Percentiles rank a stretch among this genome's conserved stretches.
Evolutionary conservation across 2,329 filamentous ascomycete genomes (phyloP).

Genomic region (Colletotrichum endophyticum): DNA sequence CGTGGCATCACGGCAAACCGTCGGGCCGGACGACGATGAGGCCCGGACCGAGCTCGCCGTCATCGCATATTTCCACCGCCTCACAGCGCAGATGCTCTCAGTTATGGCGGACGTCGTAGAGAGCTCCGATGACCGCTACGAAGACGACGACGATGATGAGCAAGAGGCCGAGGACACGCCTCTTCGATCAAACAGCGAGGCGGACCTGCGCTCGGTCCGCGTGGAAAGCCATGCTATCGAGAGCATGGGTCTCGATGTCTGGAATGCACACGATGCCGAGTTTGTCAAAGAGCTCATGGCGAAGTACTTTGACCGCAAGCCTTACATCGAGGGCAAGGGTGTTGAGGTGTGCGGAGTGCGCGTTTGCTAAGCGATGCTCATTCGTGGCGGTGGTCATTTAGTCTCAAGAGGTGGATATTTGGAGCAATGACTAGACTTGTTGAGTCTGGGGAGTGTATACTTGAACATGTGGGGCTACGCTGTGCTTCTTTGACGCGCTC

Average conservation of each 20-base stretch:
- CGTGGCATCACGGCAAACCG: constrained; percentile 33
- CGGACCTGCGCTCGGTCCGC: constrained; percentile 46
- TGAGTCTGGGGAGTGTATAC: background rate
- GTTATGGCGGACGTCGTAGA: constrained; percentile 67
- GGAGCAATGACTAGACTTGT: background rate
- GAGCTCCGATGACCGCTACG: constrained; percentile 48
- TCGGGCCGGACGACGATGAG: constrained; percentile 37
- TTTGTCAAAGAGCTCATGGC: constrained; percentile 69
- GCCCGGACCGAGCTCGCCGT: constrained; percentile 69
- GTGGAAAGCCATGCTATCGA: constrained; percentile 70
- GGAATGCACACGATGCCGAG: constrained; percentile 72
- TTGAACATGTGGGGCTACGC: background rate
- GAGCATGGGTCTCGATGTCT: constrained; percentile 78
- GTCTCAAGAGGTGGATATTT: background rate
- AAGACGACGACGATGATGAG: constrained; percentile 37
- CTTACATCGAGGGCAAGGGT: constrained; percentile 69
- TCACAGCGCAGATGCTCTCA: constrained; percentile 70
- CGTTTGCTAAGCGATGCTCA: constrained; percentile 58
- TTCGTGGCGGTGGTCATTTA: background rate
- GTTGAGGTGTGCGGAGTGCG: constrained; percentile 77
- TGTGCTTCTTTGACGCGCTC: background rate
- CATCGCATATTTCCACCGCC: constrained; percentile 81
- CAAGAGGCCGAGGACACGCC: constrained; percentile 31
- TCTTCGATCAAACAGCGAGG: constrained; percentile 25
- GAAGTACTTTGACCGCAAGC: constrained; percentile 70